Evolutionary conservation across 2,329 filamentous ascomycete genomes (phyloP).

Genomic region (Didymella pomorum): DNA sequence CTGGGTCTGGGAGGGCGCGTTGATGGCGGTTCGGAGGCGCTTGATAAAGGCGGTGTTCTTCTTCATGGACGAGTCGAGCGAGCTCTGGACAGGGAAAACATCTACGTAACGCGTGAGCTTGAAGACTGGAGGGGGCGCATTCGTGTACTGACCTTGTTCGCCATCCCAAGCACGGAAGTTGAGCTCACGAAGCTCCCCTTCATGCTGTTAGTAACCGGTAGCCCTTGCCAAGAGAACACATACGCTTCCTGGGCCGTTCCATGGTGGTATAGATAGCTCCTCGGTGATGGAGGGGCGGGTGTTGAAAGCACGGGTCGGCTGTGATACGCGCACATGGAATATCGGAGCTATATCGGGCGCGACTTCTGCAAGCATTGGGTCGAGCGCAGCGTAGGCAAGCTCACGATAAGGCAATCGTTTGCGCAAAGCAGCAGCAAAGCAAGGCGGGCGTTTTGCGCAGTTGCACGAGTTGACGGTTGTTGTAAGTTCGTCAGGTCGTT

Average conservation of each 20-base stretch:
- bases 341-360: slow-evolving; percentile 44
- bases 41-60: slow-evolving; percentile 99
- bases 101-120: slow-evolving; percentile 60
- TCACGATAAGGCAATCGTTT: slow-evolving; percentile 31
- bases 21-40: slow-evolving; percentile 88
- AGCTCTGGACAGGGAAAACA: slow-evolving; percentile 77
- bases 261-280: slow-evolving; percentile 50
- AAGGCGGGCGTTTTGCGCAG: slow-evolving; percentile 7
- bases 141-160: slow-evolving; percentile 71
- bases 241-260: slow-evolving; percentile 61
- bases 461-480: slow-evolving; percentile 17
- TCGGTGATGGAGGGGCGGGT: slow-evolving; percentile 46
- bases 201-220: slow-evolving; percentile 30
- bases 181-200: slow-evolving; percentile 88
- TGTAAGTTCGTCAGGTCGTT: slow-evolving; percentile 29
- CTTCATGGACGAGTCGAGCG: slow-evolving; percentile 93
- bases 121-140: slow-evolving; percentile 16
- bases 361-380: slow-evolving; percentile 47
- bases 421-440: slow-evolving; percentile 20
- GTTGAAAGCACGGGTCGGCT: slow-evolving; percentile 42
- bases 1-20: slow-evolving; percentile 77
- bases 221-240: slow-evolving; percentile 1
- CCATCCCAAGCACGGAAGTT: slow-evolving; percentile 90
- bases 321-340: slow-evolving; percentile 49
- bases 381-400: slow-evolving; percentile 32